Base-by-base conservation (phyloP, 164 flowering plant genomes). In the Magnolia kwangsiensis region DNA sequence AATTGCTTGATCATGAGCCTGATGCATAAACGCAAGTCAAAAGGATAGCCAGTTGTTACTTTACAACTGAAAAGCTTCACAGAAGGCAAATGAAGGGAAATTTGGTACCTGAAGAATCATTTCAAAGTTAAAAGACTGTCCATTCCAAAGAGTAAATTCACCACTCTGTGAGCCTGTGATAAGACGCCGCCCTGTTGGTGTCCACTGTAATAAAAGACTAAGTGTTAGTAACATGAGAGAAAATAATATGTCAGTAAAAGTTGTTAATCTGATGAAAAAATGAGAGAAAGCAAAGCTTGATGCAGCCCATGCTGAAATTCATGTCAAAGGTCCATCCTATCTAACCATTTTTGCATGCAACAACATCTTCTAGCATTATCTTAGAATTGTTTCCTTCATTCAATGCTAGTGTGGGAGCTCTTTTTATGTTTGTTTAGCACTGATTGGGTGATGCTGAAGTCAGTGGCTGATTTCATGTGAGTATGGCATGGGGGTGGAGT, bases 81-180 rank as follows among this genome's bases (percentile, higher is more conserved):
- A 69, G 29, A 37, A 55, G 45, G 19, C 79, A 66, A 16, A 24
- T 21, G 64, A 14, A 77, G 66, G 71, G 51, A 27, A 16, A 72
- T 50, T 59, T 7, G 49, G 51, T 83, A 96, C 99, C 97, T 96
- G 99, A 82, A 96, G 89, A 84, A 96, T 94, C 98, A 96, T 94
- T 86, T 96, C 99, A 86, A 96, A 94, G 80, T 96, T 96, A 78
- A 96, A 96, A 2, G 99, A 91, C 72, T 94, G 99, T 13, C 99
- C 99, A 88, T 96, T 96, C 99, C 99, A 96, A 51, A 96, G 88
- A 72, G 99, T 96, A 75, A 96, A 96, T 83, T 96, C 99, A 70
- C 99, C 99, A 88, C 98, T 96, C 80, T 94, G 98, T 51, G 99
- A 94, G 70, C 99, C 99, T 59, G 99, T 96, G 59, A 96, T 94